These are phyloP conservation scores for Citrus inodora DNA, from an alignment of 345 rosid species.

Conservation along the genomic window DNA sequence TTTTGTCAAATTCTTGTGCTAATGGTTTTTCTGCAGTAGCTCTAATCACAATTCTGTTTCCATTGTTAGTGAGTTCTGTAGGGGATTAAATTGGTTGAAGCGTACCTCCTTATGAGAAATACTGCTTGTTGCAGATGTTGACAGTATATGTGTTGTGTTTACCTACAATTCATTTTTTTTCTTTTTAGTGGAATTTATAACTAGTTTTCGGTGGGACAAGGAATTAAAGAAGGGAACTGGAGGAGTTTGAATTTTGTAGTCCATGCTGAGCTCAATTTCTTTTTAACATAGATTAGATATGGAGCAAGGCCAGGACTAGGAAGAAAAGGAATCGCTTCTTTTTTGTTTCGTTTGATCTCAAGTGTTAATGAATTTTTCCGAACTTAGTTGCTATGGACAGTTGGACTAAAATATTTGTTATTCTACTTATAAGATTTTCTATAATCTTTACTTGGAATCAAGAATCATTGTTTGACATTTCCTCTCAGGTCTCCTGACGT, in stretches of 20 bases:
- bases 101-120: not conserved
- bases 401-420: not conserved
- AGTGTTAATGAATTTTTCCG: not conserved
- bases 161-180: not conserved
- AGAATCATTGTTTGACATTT: not conserved
- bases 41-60: not conserved
- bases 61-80: not conserved
- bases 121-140: not conserved
- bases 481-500: slow-evolving; percentile 31
- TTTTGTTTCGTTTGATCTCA: not conserved
- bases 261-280: not conserved
- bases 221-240: not conserved
- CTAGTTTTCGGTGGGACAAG: not conserved
- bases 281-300: not conserved
- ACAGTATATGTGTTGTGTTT: not conserved
- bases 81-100: not conserved
- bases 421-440: not conserved
- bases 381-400: not conserved
- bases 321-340: not conserved
- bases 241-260: not conserved
- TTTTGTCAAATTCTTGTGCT: not conserved
- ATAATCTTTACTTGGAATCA: not conserved
- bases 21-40: not conserved
- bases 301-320: not conserved
- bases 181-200: not conserved